A percentile compares a stretch with the other conserved stretches of the same genome.
Evolutionary conservation across 805 yeast genomes (phyloP).

Genomic region (Kregervanrija fluxuum): DNA sequence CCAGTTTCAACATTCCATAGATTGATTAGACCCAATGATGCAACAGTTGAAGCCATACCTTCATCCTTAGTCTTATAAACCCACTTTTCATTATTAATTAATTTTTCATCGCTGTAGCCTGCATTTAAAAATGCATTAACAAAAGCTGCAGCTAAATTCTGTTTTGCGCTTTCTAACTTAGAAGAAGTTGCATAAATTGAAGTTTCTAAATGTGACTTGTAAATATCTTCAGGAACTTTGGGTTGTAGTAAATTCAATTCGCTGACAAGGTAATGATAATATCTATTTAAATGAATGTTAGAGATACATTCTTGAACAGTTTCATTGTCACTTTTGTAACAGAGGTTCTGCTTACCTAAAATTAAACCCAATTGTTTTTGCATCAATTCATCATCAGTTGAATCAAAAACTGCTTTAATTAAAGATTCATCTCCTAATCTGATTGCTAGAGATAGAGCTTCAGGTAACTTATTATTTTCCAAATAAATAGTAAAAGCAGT

Average conservation of each 20-base stretch:
- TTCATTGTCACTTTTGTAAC: conserved; percentile 62
- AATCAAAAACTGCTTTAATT: conserved; percentile 72
- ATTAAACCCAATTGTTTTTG: conserved; percentile 91
- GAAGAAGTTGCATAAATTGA: conserved; percentile 45
- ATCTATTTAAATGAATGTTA: conserved; percentile 70
- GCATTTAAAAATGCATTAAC: conserved; percentile 87
- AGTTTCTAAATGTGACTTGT: conserved; percentile 83
- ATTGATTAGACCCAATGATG: conserved; percentile 81
- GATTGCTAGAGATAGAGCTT: conserved; percentile 85
- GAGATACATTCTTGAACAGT: conserved; percentile 80
- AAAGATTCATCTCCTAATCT: conserved; percentile 77
- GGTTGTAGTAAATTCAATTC: conserved; percentile 87
- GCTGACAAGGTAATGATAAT: conserved; percentile 70
- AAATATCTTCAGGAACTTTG: conserved; percentile 90
- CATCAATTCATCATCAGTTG: conserved; percentile 63
- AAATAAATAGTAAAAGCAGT: conserved; percentile 86
- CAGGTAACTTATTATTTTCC: conserved; percentile 71
- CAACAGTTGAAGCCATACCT: conserved; percentile 89
- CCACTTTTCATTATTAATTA: conserved; percentile 71
- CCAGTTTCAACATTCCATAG: conserved; percentile 92
- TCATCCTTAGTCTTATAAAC: conserved; percentile 85
- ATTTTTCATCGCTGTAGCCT: conserved; percentile 84
- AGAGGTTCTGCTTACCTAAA: conserved; percentile 77
- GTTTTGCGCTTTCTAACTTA: conserved; percentile 83
- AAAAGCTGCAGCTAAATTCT: conserved; percentile 89